Evolutionary conservation across 805 yeast genomes (phyloP).

Genomic region (Candida maris): DNA sequence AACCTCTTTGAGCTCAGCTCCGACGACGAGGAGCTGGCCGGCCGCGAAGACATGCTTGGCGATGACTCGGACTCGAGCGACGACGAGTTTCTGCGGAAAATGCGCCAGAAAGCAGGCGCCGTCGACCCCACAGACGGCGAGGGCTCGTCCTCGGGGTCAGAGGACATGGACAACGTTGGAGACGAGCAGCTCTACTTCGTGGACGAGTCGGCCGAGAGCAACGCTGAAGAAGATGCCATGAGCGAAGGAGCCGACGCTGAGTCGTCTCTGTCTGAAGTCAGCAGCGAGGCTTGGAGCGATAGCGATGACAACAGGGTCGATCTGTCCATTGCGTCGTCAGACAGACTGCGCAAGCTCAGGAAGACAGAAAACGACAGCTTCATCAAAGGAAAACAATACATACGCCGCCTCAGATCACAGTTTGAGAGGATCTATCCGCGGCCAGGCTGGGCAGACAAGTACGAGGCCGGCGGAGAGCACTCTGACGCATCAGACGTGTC

Average conservation of each 20-base stretch:
- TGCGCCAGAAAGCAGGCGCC: conserved; percentile 29
- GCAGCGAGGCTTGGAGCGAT: conserved; percentile 71
- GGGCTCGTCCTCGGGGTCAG: conserved; percentile 29
- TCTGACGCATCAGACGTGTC: conserved; percentile 12
- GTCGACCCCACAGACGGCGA: conserved; percentile 30
- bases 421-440: conserved; percentile 68
- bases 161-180: conserved; percentile 31
- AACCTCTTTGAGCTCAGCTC: conserved; percentile 47
- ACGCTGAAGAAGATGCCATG: conserved; percentile 16
- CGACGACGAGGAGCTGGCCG: conserved; percentile 32
- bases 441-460: conserved; percentile 75
- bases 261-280: conserved; percentile 28
- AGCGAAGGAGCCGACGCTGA: conserved; percentile 7
- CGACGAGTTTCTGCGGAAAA: conserved; percentile 36
- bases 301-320: conserved; percentile 80
- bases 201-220: conserved; percentile 41
- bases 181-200: conserved; percentile 46
- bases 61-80: conserved; percentile 25
- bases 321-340: conserved; percentile 56
- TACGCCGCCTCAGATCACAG: conserved; percentile 51
- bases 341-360: conserved; percentile 70
- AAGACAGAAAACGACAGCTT: conserved; percentile 39
- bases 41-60: conserved; percentile 20
- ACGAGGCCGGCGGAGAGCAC: conserved; percentile 47
- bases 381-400: conserved; percentile 32